These are phyloP conservation scores for Cornus florida DNA, from an alignment of 148 eudicot genomes.

Conservation along the genomic window DNA sequence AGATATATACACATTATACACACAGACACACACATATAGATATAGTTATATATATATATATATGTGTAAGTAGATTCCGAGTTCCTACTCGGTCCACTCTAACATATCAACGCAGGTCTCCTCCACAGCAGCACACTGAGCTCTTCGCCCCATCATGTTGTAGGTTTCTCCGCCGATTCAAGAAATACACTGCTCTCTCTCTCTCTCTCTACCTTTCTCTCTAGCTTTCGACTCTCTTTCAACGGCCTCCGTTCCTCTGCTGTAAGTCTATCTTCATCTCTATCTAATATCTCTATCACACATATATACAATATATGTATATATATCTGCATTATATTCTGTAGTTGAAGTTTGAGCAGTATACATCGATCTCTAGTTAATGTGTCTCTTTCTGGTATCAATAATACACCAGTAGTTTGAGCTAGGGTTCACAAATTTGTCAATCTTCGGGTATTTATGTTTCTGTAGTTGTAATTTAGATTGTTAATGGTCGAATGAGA, in stretches of 20 bases:
- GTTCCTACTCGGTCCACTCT: not conserved
- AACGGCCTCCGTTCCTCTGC: not conserved
- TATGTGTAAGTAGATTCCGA: not conserved
- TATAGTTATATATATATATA: too few species aligned
- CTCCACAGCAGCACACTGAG: not conserved
- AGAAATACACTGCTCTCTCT: slow-evolving; percentile 3
- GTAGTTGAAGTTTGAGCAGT: not conserved
- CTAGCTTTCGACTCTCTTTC: not conserved
- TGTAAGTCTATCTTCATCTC: not conserved
- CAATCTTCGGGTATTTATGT: not conserved
- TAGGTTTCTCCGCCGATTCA: not conserved
- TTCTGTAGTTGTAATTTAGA: not conserved
- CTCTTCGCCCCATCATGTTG: not conserved
- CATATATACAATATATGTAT: not conserved
- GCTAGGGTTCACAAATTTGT: not conserved
- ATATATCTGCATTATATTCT: not conserved
- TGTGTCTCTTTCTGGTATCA: not conserved
- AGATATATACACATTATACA: too few species aligned
- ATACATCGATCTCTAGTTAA: not conserved
- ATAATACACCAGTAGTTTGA: not conserved
- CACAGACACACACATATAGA: too few species aligned
- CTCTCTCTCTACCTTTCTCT: slow-evolving; percentile 2
- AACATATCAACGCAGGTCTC: not conserved
- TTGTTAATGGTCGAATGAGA: not conserved
- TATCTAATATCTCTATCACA: not conserved